Conservation (phyloP, 2,329 filamentous ascomycete species). For the Penicillium sp. region DNA sequence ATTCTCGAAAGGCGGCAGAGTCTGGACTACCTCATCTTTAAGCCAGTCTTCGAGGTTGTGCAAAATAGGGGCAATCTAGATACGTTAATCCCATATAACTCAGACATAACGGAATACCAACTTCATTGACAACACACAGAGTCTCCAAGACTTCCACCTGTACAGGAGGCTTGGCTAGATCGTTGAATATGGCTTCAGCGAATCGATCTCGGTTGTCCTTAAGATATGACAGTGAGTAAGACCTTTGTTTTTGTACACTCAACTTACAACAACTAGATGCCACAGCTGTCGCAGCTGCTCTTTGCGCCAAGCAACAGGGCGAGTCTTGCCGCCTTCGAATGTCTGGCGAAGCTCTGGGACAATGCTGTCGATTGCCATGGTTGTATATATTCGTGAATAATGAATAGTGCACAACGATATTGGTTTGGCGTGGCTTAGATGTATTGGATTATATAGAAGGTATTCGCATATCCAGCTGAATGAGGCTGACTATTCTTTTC, state of each 20-base stretch:
- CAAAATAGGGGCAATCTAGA: constrained; percentile 6
- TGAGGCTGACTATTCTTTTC: too few species aligned
- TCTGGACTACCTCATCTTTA: constrained; percentile 6
- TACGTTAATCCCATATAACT: background rate
- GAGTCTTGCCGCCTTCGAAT: constrained; percentile 8
- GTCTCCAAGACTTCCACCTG: constrained; percentile 9
- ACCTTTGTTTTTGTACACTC: background rate
- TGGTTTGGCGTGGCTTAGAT: too few species aligned
- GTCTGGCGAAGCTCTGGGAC: constrained; percentile 5
- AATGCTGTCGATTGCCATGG: constrained; percentile 4
- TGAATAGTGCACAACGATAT: too few species aligned
- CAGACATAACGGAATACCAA: background rate
- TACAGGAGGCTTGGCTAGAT: constrained; percentile 4
- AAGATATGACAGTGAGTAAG: too few species aligned
- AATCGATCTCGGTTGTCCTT: constrained; percentile 12
- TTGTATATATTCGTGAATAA: too few species aligned
- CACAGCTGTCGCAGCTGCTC: constrained; percentile 7
- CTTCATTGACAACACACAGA: constrained; percentile 9
- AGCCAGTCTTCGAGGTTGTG: constrained; percentile 10
- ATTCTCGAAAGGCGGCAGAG: constrained; percentile 10
- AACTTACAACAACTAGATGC: constrained; percentile 4
- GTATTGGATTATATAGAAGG: too few species aligned
- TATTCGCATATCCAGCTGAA: too few species aligned
- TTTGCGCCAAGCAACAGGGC: constrained; percentile 6
- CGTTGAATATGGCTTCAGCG: constrained; percentile 8